A percentile compares a stretch with the other conserved stretches of the same genome.
Evolutionary conservation across 2,329 filamentous ascomycete species (phyloP).

Genomic region (Beauveria asiatica): DNA sequence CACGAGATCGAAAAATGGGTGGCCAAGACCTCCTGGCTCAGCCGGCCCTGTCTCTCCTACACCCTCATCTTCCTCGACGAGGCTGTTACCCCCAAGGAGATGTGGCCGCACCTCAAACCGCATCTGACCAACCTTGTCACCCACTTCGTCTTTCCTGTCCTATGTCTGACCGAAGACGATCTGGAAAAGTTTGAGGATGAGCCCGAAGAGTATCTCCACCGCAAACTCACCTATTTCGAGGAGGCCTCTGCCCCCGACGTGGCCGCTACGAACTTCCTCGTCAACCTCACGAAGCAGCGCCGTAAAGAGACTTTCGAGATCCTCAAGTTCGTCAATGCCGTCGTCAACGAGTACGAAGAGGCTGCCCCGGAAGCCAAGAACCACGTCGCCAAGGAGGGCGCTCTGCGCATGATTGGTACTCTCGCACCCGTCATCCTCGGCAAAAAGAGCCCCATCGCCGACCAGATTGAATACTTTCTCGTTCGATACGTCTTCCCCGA

Average conservation of each 20-base stretch:
- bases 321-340: conserved; percentile 85
- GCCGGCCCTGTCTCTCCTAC: conserved; percentile 86
- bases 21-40: conserved; percentile 86
- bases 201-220: conserved; percentile 91
- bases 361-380: conserved; percentile 84
- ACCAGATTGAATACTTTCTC: conserved; percentile 97
- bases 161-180: conserved; percentile 88
- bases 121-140: conserved; percentile 90
- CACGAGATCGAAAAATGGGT: conserved; percentile 97
- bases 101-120: conserved; percentile 90
- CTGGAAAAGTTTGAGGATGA: conserved; percentile 90
- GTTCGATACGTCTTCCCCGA: conserved; percentile 98
- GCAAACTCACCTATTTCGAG: conserved; percentile 96
- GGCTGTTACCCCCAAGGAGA: conserved; percentile 92
- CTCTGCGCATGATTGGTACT: conserved; percentile 93
- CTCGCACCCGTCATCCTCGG: conserved; percentile 87
- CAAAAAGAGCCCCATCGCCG: conserved; percentile 96
- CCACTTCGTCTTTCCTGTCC: conserved; percentile 89
- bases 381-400: conserved; percentile 91
- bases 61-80: conserved; percentile 94
- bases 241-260: conserved; percentile 93
- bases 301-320: conserved; percentile 95
- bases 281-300: conserved; percentile 86
- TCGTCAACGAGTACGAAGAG: conserved; percentile 87
- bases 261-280: conserved; percentile 91